These are phyloP conservation scores for Craspedostauros australis DNA, from an alignment of 108 stramenopile genomes.

Conservation along the genomic window DNA sequence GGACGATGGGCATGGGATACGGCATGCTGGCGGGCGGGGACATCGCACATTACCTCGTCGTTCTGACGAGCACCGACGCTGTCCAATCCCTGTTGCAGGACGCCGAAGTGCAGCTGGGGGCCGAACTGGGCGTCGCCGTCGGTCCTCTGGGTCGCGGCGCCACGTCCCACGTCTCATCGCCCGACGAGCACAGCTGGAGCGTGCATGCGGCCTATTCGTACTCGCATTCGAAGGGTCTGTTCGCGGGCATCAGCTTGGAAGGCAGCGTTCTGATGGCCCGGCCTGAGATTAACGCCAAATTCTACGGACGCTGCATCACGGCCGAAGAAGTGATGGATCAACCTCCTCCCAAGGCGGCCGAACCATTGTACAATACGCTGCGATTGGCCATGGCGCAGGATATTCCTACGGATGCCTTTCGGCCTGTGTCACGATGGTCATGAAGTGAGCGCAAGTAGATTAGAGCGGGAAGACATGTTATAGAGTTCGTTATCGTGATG, in stretches of 20 bases:
- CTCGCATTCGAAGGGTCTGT: conserved; percentile 81
- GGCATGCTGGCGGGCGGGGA: conserved; percentile 71
- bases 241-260: conserved; percentile 77
- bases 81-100: conserved; percentile 57
- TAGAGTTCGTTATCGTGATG: too few relatives aligned
- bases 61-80: conserved; percentile 68
- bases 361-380: conserved; percentile 67
- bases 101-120: conserved; percentile 64
- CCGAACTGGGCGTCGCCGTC: conserved; percentile 75
- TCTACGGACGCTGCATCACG: conserved; percentile 54
- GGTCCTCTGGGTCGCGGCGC: conserved; percentile 72
- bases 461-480: too few relatives aligned
- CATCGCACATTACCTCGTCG: conserved; percentile 75
- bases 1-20: conserved; percentile 69
- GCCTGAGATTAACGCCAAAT: conserved; percentile 81
- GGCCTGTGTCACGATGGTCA: too few relatives aligned
- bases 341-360: conserved; percentile 66
- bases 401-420: conserved; percentile 35
- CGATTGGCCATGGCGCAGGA: conserved; percentile 28
- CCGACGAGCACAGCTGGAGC: conserved; percentile 29
- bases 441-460: too few relatives aligned
- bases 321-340: conserved; percentile 42
- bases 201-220: conserved; percentile 78
- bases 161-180: conserved; percentile 36
- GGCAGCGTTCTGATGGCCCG: conserved; percentile 56